Conservation (phyloP, 108 stramenopile genomes). For the Conticribra guillardii region DNA sequence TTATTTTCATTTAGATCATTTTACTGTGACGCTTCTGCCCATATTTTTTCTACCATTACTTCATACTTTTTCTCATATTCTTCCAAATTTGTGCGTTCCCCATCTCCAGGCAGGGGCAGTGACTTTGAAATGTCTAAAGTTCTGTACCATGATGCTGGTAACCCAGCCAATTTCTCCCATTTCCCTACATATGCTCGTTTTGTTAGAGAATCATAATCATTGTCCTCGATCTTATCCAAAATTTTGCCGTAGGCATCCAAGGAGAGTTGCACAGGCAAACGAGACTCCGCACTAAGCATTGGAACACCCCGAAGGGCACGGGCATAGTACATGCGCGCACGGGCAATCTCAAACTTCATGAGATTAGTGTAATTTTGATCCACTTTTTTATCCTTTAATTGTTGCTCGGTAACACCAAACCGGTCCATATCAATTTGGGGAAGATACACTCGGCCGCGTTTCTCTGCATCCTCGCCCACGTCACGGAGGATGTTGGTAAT, state of each 20-base stretch:
- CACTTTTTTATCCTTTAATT: slow-evolving; percentile 87
- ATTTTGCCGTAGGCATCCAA: slow-evolving; percentile 95
- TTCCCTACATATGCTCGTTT: slow-evolving; percentile 96
- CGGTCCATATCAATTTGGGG: slow-evolving; percentile 88
- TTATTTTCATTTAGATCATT: not conserved
- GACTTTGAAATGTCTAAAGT: slow-evolving; percentile 77
- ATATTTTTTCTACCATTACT: slow-evolving; percentile 36
- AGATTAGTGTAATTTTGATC: slow-evolving; percentile 91
- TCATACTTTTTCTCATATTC: slow-evolving; percentile 47
- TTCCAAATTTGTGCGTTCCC: slow-evolving; percentile 43
- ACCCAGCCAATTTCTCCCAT: slow-evolving; percentile 93
- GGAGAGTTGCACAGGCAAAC: slow-evolving; percentile 91
- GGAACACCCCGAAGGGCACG: slow-evolving; percentile 91
- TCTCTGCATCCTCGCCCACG: slow-evolving; percentile 95
- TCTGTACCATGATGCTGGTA: slow-evolving; percentile 94
- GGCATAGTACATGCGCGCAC: slow-evolving; percentile 94
- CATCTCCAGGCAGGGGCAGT: slow-evolving; percentile 81
- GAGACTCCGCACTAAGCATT: slow-evolving; percentile 88
- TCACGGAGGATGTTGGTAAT: slow-evolving; percentile 98
- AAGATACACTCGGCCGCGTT: slow-evolving; percentile 93
- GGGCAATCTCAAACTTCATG: slow-evolving; percentile 95
- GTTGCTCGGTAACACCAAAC: slow-evolving; percentile 93
- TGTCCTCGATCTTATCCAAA: slow-evolving; percentile 93
- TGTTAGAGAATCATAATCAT: slow-evolving; percentile 93
- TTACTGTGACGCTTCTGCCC: slow-evolving; percentile 16